Base-by-base conservation (phyloP, 2,329 filamentous ascomycete genomes). In the Canariomyces notabilis region DNA sequence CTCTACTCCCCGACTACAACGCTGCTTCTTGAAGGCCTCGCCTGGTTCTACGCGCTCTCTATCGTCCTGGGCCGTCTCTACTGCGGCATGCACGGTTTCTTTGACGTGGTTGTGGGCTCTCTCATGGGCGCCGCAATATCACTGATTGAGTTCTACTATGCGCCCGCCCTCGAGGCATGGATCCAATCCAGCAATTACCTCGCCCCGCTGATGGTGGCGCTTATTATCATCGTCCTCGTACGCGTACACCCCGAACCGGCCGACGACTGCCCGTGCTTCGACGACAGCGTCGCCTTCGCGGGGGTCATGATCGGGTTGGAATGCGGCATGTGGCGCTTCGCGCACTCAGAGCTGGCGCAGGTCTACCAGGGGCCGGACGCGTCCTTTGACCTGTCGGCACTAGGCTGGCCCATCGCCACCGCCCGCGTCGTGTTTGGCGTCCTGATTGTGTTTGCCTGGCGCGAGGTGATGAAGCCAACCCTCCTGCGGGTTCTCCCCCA, bases 21-120 rank as follows among this genome's bases (percentile, higher is more conserved):
- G 56, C 52, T 82, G 3, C 66, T 75, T 4, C 70, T 95, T 20
- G 85, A 93, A 61, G 65, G 68, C 5, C 65, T 87, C 5, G 82
- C 85, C 33, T 94, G 93, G 65, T 83, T 88, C 57, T 98, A 97
- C 63, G 88, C 87, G 26, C 69, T 80, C 11, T 96, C 91, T 20
- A 97, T 98, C 61, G 79, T 96, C 33, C 72, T 97, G 52, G 93
- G 93, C 5, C 82, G 93, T 16, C 73, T 98, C 29, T 97, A 98
- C 70, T 98, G 93, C 62, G 93, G 93, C 51, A 98, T 98, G 93
- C 93, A 98, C 67, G 93, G 93, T 9, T 95, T 97, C 67, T 74
- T 93, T 35, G 93, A 98, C 65, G 89, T 97, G 19, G 68, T 93
- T 12, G 67, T 93, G 46, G 93, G 93, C 6, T 88, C 85, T 44